Evolutionary conservation across 352 stramenopile species (phyloP), one percentile per base, ranked within the genome.

Genomic region (Phytophthora pluvialis): DNA sequence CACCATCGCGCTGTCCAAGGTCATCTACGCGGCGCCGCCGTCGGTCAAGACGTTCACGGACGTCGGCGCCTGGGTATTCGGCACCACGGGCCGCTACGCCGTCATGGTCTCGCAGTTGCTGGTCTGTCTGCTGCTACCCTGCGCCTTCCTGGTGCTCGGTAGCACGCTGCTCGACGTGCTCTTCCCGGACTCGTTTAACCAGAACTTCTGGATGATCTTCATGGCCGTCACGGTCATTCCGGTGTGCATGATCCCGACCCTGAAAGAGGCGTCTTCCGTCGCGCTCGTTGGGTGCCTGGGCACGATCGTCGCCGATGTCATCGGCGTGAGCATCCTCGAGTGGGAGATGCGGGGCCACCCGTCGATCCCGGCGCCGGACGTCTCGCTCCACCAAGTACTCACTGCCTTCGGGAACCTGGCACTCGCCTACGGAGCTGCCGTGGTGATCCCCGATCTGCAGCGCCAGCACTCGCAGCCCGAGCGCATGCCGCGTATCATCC

Each of bases 121-220:
- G 0, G 70, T 80, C 9, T 86, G 78, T 54, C 68, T 85, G 29
- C 51, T 88, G n/a, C 36, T 80, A 2, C 76, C 78, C 0, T 85
- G 76, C 9, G 72, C 71, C 3, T 87, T 86, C 61, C 60, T 88
- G 21, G 79, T 86, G 36, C 62, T 88, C 5, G 78, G 78, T 10
- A 77, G 78, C 42, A 79, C 46, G 12, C 63, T 87, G 3, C 67
- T 85, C 10, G 62, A 86, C 46, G 63, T 73, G 29, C 57, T 88
- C 39, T 87, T 88, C 56, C 79, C 79, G 3, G 68, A 74, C 50
- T 65, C 75, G 11, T 85, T 86, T 60, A 78, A 62, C 33, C 63
- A 77, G 51, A 64, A 61, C 5, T 72, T 75, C 47, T 78, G 70
- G 70, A 78, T 77, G 60, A 38, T 66, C 50, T 77, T 77, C 57